Evolutionary conservation across 2,329 filamentous ascomycete genomes (phyloP).

Genomic region (Exutisphaerella laricina): DNA sequence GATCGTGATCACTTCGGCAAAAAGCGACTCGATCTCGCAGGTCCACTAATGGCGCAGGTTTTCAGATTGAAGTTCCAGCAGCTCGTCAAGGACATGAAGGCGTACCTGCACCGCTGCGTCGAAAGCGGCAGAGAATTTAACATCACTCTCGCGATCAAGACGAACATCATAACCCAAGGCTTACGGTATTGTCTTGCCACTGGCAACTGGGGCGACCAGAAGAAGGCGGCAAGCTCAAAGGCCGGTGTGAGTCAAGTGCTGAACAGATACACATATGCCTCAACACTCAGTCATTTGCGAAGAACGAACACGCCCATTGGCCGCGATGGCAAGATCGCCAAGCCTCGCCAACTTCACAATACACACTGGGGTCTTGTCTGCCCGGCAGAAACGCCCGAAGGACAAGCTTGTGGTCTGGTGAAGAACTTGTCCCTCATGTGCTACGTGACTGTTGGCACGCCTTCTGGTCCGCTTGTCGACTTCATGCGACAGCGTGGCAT

Average conservation of each 20-base stretch:
- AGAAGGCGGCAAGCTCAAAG: slow-evolving; percentile 91
- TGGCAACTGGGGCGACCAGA: slow-evolving; percentile 99
- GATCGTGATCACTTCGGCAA: slow-evolving; percentile 99
- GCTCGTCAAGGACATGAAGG: slow-evolving; percentile 83
- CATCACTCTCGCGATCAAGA: slow-evolving; percentile 83
- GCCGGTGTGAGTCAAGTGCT: slow-evolving; percentile 97
- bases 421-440: slow-evolving; percentile 99
- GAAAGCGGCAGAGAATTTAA: slow-evolving; percentile 87
- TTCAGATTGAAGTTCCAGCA: slow-evolving; percentile 90
- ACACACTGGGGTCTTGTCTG: slow-evolving; percentile 98
- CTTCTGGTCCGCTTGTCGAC: slow-evolving; percentile 81
- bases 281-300: slow-evolving; percentile 91
- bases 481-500: slow-evolving; percentile 96
- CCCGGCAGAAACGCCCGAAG: slow-evolving; percentile 94
- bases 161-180: slow-evolving; percentile 83
- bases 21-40: slow-evolving; percentile 93
- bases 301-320: slow-evolving; percentile 97
- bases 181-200: slow-evolving; percentile 96
- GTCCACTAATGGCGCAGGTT: slow-evolving; percentile 88
- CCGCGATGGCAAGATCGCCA: slow-evolving; percentile 95
- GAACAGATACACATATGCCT: slow-evolving; percentile 96
- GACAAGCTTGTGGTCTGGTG: slow-evolving; percentile 94
- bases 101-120: slow-evolving; percentile 86
- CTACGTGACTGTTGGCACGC: slow-evolving; percentile 92
- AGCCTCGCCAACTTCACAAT: slow-evolving; percentile 95